Evolutionary conservation across 1,139 yeast genomes (phyloP).

Genomic region (Candida sp.): DNA sequence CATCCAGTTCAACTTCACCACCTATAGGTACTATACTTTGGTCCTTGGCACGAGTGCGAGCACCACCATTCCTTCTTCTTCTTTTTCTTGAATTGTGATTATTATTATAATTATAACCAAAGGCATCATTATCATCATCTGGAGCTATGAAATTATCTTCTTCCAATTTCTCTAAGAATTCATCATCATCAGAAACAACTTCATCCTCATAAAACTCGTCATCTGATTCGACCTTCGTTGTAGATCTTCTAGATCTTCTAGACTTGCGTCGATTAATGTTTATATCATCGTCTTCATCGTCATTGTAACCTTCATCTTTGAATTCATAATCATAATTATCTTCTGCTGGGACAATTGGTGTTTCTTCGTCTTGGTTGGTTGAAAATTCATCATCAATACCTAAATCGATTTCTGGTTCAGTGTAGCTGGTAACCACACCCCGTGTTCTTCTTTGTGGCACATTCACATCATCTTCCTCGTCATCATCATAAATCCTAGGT

Average conservation of each 20-base stretch:
- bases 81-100: slow-evolving; percentile 13
- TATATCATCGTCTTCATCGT: slow-evolving; percentile 9
- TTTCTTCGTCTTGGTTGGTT: slow-evolving; percentile 6
- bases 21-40: slow-evolving; percentile 15
- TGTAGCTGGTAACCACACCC: slow-evolving; percentile 13
- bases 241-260: slow-evolving; percentile 5
- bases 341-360: slow-evolving; percentile 6
- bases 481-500: slow-evolving; percentile 6
- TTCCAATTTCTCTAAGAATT: slow-evolving; percentile 24
- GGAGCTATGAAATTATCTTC: slow-evolving; percentile 36
- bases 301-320: slow-evolving; percentile 11
- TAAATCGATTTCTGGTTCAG: slow-evolving; percentile 14
- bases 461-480: slow-evolving; percentile 6
- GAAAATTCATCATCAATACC: slow-evolving; percentile 11
- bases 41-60: slow-evolving; percentile 20
- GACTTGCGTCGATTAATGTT: slow-evolving; percentile 4
- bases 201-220: slow-evolving; percentile 23
- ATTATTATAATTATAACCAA: slow-evolving; percentile 25
- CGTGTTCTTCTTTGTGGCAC: slow-evolving; percentile 13
- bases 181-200: slow-evolving; percentile 30
- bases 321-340: slow-evolving; percentile 10
- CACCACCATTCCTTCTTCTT: slow-evolving; percentile 15
- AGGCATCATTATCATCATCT: slow-evolving; percentile 30
- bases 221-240: slow-evolving; percentile 10
- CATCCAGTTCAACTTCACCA: slow-evolving; percentile 27